Conservation (phyloP, 345 rosid genomes). For the Hevea brasiliensis region DNA sequence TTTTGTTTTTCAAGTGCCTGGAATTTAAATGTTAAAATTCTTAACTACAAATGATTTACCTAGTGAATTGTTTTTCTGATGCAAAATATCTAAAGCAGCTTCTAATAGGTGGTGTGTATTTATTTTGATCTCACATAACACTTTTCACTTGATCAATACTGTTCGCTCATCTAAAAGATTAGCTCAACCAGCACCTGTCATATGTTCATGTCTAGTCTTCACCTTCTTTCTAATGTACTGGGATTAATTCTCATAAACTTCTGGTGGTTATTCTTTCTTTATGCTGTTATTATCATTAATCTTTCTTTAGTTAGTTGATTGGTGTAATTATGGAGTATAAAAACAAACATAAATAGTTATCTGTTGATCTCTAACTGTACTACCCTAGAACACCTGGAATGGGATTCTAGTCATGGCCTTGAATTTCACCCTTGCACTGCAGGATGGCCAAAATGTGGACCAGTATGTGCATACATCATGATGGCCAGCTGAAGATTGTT, state of each 20-base stretch:
- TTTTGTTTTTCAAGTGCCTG: background rate
- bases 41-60: background rate
- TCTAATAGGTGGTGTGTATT: background rate
- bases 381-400: background rate
- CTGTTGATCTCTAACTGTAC: background rate
- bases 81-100: background rate
- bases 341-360: background rate
- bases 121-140: background rate
- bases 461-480: slow-evolving; percentile 64
- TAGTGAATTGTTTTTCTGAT: background rate
- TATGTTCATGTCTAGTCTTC: background rate
- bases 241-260: background rate
- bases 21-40: background rate
- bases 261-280: background rate
- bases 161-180: background rate
- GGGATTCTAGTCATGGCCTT: slow-evolving; percentile 10
- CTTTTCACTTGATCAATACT: background rate
- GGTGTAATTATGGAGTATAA: background rate
- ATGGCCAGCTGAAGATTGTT: slow-evolving; percentile 64
- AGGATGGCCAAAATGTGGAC: slow-evolving; percentile 96
- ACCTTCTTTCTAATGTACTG: background rate
- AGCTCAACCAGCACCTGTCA: background rate
- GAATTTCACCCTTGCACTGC: slow-evolving; percentile 16
- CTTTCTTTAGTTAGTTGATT: background rate
- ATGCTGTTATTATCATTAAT: background rate